Base-by-base conservation (phyloP, 1,284 basidiomycete species). In the Anthracocystis panici-leucophaei region DNA sequence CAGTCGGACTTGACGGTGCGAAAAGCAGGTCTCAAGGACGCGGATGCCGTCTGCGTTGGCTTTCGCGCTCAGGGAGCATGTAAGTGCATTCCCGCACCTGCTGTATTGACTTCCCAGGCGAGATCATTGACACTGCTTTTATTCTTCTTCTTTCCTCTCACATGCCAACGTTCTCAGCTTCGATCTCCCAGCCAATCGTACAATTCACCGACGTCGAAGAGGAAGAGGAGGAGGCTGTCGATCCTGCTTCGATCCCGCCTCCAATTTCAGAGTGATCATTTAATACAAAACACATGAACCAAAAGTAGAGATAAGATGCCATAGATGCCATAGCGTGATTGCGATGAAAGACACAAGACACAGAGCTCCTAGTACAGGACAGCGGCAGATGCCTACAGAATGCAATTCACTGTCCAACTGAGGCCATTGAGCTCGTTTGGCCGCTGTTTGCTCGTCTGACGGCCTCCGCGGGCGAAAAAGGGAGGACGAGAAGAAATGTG, bases 21-120 rank as follows among this genome's bases (percentile, higher is more conserved):
- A 44, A 75, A 75, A 21, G 73, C 68, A 5, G 68, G 64, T 18
- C 68, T 75, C 60, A 75, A 75, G 49, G 73, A 75, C 25, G 38
- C 73, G 16, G 73, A 75, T 38, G 60, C 50, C 6, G 53, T 75
- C 40, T 70, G 67, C 44, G 61, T 75, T 3, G 73, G 73, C 20
- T 75, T 75, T 44, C 59, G 73, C 18, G 67, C 68, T 14, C 20
- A 58, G 23, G 73, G 73, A 16, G 57, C 67, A 12, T 48, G 73
- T 75, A 53, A 58, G 73, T 75, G 9, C 27, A 14, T 16, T 16
- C 6, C 16, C 35, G 1, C 12, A 23, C 9, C 2, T 16, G 14
- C 31, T 20, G 6, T 18, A 11, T 5, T 21, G 7, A 18, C 16
- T n/a, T 40, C 21, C 18, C 14, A 1, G 6, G 23, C 21, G 0